These are phyloP conservation scores for Actinomucor elegans DNA, from an alignment of 371 early-diverging fungal species.

Conservation along the genomic window DNA sequence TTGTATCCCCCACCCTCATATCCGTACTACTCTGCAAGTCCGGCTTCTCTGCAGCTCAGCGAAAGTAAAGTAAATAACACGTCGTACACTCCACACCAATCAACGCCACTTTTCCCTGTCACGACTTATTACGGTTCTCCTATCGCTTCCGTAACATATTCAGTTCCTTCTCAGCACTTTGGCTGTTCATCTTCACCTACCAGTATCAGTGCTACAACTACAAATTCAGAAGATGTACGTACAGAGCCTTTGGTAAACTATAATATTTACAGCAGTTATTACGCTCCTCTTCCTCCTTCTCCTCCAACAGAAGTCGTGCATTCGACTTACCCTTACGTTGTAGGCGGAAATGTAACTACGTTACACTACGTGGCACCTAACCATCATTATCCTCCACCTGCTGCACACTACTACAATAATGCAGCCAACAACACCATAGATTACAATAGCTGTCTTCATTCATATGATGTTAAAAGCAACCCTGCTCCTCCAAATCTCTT, in stretches of 20 bases:
- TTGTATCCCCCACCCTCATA: too few species aligned
- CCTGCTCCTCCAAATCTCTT: neutral
- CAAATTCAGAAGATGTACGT: too few species aligned
- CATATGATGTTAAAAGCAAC: too few species aligned
- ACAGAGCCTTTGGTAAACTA: neutral
- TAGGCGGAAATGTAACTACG: neutral
- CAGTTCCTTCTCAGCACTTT: neutral
- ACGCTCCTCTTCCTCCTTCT: too few species aligned
- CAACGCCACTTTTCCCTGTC: too few species aligned
- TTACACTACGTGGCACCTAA: neutral
- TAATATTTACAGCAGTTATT: constrained; percentile 1
- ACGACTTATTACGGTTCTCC: neutral
- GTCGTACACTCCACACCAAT: too few species aligned
- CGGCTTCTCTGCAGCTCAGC: too few species aligned
- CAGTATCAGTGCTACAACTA: neutral
- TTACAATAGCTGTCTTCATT: neutral
- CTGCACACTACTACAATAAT: neutral
- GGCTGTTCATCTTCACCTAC: neutral
- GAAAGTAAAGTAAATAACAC: too few species aligned
- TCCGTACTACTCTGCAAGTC: too few species aligned
- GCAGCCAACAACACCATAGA: neutral
- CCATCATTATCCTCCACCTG: neutral
- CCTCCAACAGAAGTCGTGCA: neutral
- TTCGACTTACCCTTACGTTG: neutral
- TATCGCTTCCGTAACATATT: neutral